phyloP scores from a whole-genome alignment of 805 yeast genomes.

The Komagataella phaffii region DNA sequence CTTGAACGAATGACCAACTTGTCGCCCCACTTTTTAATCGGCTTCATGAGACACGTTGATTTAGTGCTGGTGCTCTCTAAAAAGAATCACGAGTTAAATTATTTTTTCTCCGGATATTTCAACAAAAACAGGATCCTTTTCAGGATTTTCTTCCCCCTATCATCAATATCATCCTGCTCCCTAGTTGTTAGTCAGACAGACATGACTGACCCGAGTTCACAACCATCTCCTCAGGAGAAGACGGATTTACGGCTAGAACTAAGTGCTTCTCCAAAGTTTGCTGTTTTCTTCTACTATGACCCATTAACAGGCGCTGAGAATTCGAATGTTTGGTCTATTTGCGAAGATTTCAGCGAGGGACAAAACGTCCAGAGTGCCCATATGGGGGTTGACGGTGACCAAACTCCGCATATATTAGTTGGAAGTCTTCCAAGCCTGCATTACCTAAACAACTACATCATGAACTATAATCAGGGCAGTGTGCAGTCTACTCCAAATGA shows the following conservation, averaged over 20 bases:
- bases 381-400: constrained; percentile 41
- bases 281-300: constrained; percentile 56
- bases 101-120: constrained; percentile 64
- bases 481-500: not conserved
- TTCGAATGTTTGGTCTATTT: constrained; percentile 62
- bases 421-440: constrained; percentile 28
- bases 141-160: constrained; percentile 58
- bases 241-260: constrained; percentile 17
- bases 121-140: constrained; percentile 56
- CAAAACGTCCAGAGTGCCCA: constrained; percentile 66
- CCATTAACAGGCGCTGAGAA: constrained; percentile 28
- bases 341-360: constrained; percentile 77
- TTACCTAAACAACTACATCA: constrained; percentile 17
- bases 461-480: not conserved
- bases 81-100: constrained; percentile 60
- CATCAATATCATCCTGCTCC: constrained; percentile 45
- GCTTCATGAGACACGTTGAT: constrained; percentile 56
- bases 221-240: constrained; percentile 25
- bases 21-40: constrained; percentile 53
- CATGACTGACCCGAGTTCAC: constrained; percentile 27
- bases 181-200: constrained; percentile 29
- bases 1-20: constrained; percentile 41
- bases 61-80: constrained; percentile 57
- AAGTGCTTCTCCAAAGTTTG: constrained; percentile 57
- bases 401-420: constrained; percentile 55